A percentile compares a stretch with the other conserved stretches of the same genome.
These are phyloP conservation scores for Cordyceps javanica DNA, from an alignment of 2,329 filamentous ascomycete species.

Conservation along the genomic window DNA sequence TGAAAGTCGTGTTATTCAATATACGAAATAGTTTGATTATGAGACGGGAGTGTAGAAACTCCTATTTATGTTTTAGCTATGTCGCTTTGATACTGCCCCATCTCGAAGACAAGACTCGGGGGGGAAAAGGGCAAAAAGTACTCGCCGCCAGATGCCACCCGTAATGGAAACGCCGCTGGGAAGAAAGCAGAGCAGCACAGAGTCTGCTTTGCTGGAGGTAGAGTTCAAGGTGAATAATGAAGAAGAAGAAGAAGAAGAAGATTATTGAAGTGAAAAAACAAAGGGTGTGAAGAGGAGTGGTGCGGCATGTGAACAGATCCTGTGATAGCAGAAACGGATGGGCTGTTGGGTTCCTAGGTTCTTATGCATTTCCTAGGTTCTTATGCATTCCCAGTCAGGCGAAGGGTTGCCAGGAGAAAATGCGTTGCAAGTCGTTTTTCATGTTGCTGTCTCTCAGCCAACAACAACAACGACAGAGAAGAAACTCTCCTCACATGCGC, in stretches of 20 bases:
- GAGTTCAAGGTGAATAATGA: not conserved
- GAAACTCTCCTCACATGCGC: slow-evolving; percentile 23
- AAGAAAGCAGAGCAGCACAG: not conserved
- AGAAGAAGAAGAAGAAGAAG: not conserved
- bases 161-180: not conserved
- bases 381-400: no score
- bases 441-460: no score
- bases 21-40: not conserved
- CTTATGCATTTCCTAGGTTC: no score
- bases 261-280: no score
- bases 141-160: not conserved
- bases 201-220: not conserved
- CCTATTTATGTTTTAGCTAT: not conserved
- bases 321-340: no score
- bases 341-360: no score
- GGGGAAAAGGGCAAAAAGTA: not conserved
- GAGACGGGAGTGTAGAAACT: not conserved
- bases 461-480: no score
- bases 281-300: no score
- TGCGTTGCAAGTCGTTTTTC: no score
- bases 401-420: no score
- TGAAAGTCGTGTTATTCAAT: not conserved
- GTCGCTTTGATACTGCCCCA: not conserved
- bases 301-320: no score
- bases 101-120: no score